Evolutionary conservation across 352 stramenopile species (phyloP).

Genomic region (Globisporangium uncinulatum): DNA sequence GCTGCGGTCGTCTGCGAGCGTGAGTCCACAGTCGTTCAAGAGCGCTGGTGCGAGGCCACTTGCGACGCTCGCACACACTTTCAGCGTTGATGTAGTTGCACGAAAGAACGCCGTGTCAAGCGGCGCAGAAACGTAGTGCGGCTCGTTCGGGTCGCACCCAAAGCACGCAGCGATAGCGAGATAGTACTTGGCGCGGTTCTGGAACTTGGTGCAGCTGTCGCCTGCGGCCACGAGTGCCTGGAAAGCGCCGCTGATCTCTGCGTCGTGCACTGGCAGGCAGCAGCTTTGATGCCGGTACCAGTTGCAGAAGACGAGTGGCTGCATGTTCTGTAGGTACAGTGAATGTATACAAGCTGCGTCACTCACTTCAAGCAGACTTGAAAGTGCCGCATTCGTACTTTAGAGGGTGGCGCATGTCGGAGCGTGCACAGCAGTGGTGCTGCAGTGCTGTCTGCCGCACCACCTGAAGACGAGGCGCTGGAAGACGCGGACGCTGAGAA

Average conservation of each 20-base stretch:
- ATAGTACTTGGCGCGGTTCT: constrained; percentile 59
- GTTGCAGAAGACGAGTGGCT: constrained; percentile 71
- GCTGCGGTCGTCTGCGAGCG: constrained; percentile 50
- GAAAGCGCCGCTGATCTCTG: constrained; percentile 56
- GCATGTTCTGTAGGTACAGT: constrained; percentile 29
- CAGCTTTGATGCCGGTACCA: constrained; percentile 60
- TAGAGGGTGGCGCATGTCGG: neutral
- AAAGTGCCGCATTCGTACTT: neutral
- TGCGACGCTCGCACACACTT: constrained; percentile 58
- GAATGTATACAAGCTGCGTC: neutral
- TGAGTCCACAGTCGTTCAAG: constrained; percentile 63
- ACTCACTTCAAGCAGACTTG: neutral
- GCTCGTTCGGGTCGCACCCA: constrained; percentile 35
- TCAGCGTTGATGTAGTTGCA: constrained; percentile 35
- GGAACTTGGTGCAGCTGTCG: constrained; percentile 59
- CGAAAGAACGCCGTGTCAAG: constrained; percentile 57
- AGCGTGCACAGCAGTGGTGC: neutral
- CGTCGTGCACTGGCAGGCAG: constrained; percentile 61
- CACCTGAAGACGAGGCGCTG: too few relatives aligned
- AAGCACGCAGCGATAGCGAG: constrained; percentile 40
- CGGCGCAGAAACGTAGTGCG: constrained; percentile 30
- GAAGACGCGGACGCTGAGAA: too few relatives aligned
- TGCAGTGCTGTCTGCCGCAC: too few relatives aligned
- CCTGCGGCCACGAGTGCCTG: constrained; percentile 55
- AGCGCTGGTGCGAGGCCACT: constrained; percentile 33